phyloP scores from a whole-genome alignment of 1,139 yeast genomes.

The Kodamaea arcana region DNA sequence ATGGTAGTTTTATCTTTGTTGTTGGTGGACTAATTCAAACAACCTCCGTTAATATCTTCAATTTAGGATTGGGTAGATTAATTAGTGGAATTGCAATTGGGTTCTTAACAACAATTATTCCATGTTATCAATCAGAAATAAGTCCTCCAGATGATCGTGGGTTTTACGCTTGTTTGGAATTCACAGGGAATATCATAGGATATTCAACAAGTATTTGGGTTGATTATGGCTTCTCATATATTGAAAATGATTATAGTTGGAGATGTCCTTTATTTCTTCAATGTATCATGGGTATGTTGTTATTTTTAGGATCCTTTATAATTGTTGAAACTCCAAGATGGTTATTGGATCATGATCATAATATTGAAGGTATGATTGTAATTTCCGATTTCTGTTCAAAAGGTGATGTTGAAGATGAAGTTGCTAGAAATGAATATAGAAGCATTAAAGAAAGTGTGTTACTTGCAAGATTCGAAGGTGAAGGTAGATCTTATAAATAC shows the following conservation, averaged over 20 bases:
- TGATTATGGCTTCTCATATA: constrained; percentile 71
- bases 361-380: constrained; percentile 70
- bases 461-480: constrained; percentile 72
- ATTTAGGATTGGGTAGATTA: constrained; percentile 69
- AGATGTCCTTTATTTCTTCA: constrained; percentile 76
- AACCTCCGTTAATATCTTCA: constrained; percentile 41
- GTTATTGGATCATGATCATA: constrained; percentile 84
- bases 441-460: constrained; percentile 46
- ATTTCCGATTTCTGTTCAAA: constrained; percentile 45
- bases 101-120: constrained; percentile 87
- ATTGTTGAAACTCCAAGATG: constrained; percentile 89
- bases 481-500: constrained; percentile 58
- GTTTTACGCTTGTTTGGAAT: constrained; percentile 83
- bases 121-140: constrained; percentile 88
- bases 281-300: constrained; percentile 65
- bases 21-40: constrained; percentile 80
- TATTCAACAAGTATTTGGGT: constrained; percentile 88
- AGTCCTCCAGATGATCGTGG: constrained; percentile 90
- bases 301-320: constrained; percentile 68
- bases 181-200: constrained; percentile 87
- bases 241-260: constrained; percentile 60
- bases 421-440: constrained; percentile 23
- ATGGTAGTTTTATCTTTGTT: constrained; percentile 77
- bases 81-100: constrained; percentile 89
- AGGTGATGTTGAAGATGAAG: constrained; percentile 33